Percentiles rank a stretch among this genome's conserved stretches.
phyloP scores from a whole-genome alignment of 2,329 filamentous ascomycete species.

The Juglanconis oblonga region DNA sequence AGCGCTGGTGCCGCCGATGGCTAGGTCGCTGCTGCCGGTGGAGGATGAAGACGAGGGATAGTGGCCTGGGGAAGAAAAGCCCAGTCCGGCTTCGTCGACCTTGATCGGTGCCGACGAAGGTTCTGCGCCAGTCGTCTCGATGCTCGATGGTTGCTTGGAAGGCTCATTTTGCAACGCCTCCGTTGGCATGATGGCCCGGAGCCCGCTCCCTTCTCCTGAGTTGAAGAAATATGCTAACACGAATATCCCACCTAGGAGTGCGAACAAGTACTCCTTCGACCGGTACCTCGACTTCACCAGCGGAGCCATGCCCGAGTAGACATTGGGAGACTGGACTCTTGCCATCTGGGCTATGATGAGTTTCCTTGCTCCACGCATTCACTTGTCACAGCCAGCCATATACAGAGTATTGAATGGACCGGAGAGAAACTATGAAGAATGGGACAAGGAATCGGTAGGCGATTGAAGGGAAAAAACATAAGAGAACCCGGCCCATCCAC shows the following conservation, averaged over 20 bases:
- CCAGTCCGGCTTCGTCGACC: background rate
- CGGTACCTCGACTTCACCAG: conserved; percentile 5
- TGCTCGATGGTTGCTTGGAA: background rate
- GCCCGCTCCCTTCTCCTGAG: background rate
- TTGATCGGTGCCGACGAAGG: background rate
- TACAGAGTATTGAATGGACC: background rate
- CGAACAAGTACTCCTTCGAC: conserved; percentile 13
- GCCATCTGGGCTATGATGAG: background rate
- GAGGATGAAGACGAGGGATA: no score
- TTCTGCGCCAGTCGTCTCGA: background rate
- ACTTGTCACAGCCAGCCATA: background rate
- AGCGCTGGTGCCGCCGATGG: background rate
- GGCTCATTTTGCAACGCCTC: background rate
- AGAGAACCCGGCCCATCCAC: no score
- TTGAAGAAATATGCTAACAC: conserved; percentile 6
- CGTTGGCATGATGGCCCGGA: background rate
- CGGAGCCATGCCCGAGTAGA: background rate
- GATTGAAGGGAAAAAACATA: no score
- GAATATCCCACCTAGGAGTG: conserved; percentile 2
- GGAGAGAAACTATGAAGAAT: background rate
- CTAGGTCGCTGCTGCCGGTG: background rate
- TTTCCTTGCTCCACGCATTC: background rate
- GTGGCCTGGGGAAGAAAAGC: background rate
- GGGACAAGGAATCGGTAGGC: background rate
- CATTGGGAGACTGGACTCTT: background rate